Base-by-base conservation (phyloP, 1,139 yeast genomes). In the Blastobotrys capitulatus region DNA sequence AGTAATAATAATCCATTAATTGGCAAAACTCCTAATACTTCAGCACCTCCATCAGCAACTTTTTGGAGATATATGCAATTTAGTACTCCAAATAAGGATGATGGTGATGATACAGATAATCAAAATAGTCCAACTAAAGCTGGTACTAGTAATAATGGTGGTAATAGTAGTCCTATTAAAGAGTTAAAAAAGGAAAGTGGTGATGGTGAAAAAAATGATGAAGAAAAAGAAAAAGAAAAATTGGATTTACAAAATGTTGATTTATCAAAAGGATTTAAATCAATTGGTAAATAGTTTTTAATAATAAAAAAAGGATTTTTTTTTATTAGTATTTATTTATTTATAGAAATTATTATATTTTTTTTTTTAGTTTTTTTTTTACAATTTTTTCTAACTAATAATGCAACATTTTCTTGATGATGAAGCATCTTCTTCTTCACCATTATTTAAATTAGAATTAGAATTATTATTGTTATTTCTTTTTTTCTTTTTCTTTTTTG, bases 161-260 rank as follows among this genome's bases (percentile, higher is more conserved):
- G 38, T 27, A 8, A 25, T 26, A 20, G 25, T 12, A 4, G 42
- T 37, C 20, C 27, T 13, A n/a, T n/a, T n/a, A n/a, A n/a, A n/a
- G n/a, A n/a, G n/a, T n/a, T n/a, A n/a, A n/a, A n/a, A n/a, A n/a
- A n/a, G n/a, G n/a, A n/a, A n/a, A n/a, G 7, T 22, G 25, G 25
- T 22, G 25, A 4, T 22, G 25, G 25, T 22, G 13, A 6, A 12
- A 18, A 22, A 16, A 8, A 41, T 37, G 34, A 15, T 13, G 18
- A 32, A 19, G 48, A 38, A 7, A 31, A 44, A 32, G 31, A 32
- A 36, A 20, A 50, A 54, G 67, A 62, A 20, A 58, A 70, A 10
- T 75, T 75, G 1, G 79, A 74, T 54, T 61, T 74, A 42, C 70
- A 71, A 50, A 73, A 75, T 53, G 75, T 74, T 36, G 80, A 75